Percentiles rank a stretch among this genome's conserved stretches.
Evolutionary conservation across 345 rosid genomes (phyloP).

Genomic region (Alliaria petiolata): DNA sequence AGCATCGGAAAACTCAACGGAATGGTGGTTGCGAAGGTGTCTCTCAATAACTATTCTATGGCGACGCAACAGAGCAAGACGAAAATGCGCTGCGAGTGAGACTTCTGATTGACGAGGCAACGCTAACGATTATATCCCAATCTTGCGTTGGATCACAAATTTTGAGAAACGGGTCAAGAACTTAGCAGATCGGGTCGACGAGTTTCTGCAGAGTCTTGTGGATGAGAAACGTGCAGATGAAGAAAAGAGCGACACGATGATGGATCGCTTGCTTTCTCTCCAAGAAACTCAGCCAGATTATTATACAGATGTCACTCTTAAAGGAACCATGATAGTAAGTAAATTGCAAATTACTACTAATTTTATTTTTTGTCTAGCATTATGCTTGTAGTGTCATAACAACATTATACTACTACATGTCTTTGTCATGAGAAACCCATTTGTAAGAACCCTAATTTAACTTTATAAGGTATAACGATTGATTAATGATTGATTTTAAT

Average conservation of each 20-base stretch:
- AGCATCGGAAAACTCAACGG: too few relatives aligned
- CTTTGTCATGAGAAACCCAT: not conserved
- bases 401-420: not conserved
- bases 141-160: conserved; percentile 27
- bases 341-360: too few relatives aligned
- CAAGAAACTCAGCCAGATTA: conserved; percentile 43
- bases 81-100: conserved; percentile 37
- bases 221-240: conserved; percentile 28
- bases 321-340: conserved; percentile 24
- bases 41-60: conserved; percentile 20
- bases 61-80: too few relatives aligned
- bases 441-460: not conserved
- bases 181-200: conserved; percentile 16
- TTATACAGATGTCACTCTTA: conserved; percentile 38
- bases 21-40: too few relatives aligned
- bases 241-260: conserved; percentile 31
- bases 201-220: conserved; percentile 38
- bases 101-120: conserved; percentile 33
- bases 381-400: too few relatives aligned
- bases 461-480: not conserved
- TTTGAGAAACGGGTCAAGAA: conserved; percentile 11
- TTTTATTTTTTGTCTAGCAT: too few relatives aligned
- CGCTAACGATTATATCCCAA: conserved; percentile 45
- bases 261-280: conserved; percentile 45
- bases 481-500: too few relatives aligned